A percentile compares a stretch with the other conserved stretches of the same genome.
Evolutionary conservation across 2,329 filamentous ascomycete genomes (phyloP).

Genomic region (Sclerotinia trifoliorum): DNA sequence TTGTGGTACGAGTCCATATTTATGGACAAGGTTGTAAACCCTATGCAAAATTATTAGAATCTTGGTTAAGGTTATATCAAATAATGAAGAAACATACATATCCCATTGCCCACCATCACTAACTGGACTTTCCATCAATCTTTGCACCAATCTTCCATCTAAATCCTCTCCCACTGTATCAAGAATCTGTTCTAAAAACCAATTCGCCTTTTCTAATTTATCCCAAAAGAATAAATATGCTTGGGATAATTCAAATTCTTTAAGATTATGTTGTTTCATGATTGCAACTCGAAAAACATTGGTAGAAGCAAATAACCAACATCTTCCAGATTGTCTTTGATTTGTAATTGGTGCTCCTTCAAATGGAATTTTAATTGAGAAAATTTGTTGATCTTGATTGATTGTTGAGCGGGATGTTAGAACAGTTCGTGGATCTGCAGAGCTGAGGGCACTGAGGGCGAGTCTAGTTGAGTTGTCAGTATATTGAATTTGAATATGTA

Average conservation of each 20-base stretch:
- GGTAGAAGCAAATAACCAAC: conserved; percentile 91
- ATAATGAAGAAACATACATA: conserved; percentile 47
- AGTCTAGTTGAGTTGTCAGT: conserved; percentile 52
- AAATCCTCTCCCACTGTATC: conserved; percentile 70
- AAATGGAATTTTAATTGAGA: conserved; percentile 78
- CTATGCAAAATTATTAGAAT: conserved; percentile 1
- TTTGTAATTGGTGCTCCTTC: conserved; percentile 84
- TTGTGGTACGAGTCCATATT: conserved; percentile 87
- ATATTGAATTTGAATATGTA: background rate
- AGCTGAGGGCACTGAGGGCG: conserved; percentile 70
- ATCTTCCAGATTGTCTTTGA: conserved; percentile 76
- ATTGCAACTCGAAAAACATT: conserved; percentile 88
- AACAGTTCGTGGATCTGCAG: conserved; percentile 63
- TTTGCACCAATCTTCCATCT: conserved; percentile 70
- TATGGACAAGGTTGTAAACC: conserved; percentile 79
- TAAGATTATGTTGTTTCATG: conserved; percentile 78
- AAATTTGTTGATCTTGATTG: conserved; percentile 72
- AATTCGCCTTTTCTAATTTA: conserved; percentile 89
- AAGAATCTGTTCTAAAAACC: conserved; percentile 80
- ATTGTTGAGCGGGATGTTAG: conserved; percentile 62
- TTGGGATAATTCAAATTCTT: conserved; percentile 82
- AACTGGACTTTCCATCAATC: conserved; percentile 65
- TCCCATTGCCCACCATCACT: conserved; percentile 88
- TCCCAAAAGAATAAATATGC: conserved; percentile 91
- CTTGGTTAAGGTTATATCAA: background rate